Percentiles rank a stretch among this genome's conserved stretches.
Conservation (phyloP, 768 basidiomycete species). For the Filobasidium wieringae region DNA sequence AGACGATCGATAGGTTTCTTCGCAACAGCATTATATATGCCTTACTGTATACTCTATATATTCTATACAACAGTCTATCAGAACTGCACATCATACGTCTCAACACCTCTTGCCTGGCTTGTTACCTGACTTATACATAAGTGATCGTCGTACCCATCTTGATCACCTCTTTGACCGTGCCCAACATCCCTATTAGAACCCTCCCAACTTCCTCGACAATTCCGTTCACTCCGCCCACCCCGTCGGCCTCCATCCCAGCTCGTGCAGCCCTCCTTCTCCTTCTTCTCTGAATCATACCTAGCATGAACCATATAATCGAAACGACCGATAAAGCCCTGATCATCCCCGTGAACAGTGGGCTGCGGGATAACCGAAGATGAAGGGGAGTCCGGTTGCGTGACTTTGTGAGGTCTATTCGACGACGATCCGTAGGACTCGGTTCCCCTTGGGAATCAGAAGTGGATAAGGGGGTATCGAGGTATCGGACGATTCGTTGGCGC, state of each 20-base stretch:
- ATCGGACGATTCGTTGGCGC: not conserved
- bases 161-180: not conserved
- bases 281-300: not conserved
- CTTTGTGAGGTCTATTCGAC: not conserved
- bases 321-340: not conserved
- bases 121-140: not conserved
- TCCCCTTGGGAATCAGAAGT: not conserved
- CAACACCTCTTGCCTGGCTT: not conserved
- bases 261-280: not conserved
- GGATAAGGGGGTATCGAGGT: not conserved
- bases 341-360: not conserved
- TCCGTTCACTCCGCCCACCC: not conserved
- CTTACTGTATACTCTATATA: too few species aligned
- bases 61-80: too few species aligned
- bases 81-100: too few species aligned
- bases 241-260: not conserved
- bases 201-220: not conserved
- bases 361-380: not conserved
- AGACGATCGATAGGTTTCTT: slow-evolving; percentile 3
- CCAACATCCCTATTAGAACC: not conserved
- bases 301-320: not conserved
- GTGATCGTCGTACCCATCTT: not conserved
- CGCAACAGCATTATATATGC: not conserved
- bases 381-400: not conserved
- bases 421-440: not conserved